phyloP scores from a whole-genome alignment of 305 asterid genomes.

The Solanum hybrid region DNA sequence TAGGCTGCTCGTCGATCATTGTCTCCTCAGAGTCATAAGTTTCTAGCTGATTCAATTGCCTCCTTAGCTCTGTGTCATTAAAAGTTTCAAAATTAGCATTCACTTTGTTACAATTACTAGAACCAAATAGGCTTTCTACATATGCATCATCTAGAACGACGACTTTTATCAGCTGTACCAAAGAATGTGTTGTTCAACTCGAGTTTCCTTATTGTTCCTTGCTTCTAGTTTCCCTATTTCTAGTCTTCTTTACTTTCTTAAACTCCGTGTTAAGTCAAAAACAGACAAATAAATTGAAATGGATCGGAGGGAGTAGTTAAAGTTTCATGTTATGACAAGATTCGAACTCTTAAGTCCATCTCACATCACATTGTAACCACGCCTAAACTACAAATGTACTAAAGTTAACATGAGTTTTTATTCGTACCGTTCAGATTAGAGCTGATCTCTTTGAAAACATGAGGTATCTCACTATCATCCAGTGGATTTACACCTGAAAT shows the following conservation, averaged over 20 bases:
- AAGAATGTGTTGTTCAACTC: not conserved
- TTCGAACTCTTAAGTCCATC: not conserved
- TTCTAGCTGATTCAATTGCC: conserved; percentile 64
- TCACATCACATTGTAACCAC: not conserved
- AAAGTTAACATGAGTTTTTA: not conserved
- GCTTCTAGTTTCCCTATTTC: not conserved
- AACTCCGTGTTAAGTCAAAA: not conserved
- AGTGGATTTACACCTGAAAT: conserved; percentile 44
- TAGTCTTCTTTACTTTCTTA: not conserved
- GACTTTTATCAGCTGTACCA: not conserved
- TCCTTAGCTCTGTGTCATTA: conserved; percentile 51
- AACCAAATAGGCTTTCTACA: not conserved
- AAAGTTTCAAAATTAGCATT: not conserved
- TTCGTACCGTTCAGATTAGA: conserved; percentile 70
- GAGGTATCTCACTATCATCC: conserved; percentile 61
- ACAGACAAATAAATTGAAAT: not conserved
- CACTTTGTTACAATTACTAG: not conserved
- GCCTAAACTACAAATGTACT: not conserved
- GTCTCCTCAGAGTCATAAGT: conserved; percentile 40
- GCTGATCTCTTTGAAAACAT: conserved; percentile 72
- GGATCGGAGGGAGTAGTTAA: not conserved
- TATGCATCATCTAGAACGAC: not conserved
- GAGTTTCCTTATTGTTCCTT: not conserved
- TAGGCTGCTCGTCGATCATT: conserved; percentile 31
- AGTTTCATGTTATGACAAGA: not conserved